Base-by-base conservation (phyloP, 768 basidiomycete genomes). In the Suillus luteus region DNA sequence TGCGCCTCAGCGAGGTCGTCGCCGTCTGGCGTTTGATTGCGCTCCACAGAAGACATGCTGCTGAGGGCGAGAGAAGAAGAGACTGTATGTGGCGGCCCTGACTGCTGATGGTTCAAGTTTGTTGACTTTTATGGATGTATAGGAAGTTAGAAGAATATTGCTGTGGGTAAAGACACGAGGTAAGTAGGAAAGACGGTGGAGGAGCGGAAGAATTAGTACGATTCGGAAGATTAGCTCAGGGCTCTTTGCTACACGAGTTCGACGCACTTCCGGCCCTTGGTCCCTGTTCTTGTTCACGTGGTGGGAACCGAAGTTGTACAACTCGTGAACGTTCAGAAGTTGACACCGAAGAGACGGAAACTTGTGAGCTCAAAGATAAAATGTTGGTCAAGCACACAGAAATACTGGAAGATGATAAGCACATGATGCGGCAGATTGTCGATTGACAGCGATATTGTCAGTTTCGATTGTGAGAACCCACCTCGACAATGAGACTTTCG, bases 21-120 rank as follows among this genome's bases (percentile, higher is more conserved):
- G 75, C 70, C 73, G 70, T 80, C 79, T 66, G 77, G 76, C 67
- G 72, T 75, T 66, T 73, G 72, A 73, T 79, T 77, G 63, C 76
- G 73, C 73, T 79, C 80, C 68, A 71, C 72, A 64, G 78, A 72
- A 71, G 77, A 76, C 73, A 76, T 76, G 68, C 63, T 68, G 55
- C 57, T 75, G 79, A 49, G 73, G 69, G 70, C 71, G 72, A 69
- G 73, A 73, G 65, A 70, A 73, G 66, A 74, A 69, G 71, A 67
- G 71, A 64, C 69, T 72, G 67, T 77, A 71, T 67, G 70, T 72
- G 64, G 72, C 66, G 64, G 74, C 73, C 59, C 74, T 73, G 78
- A 80, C 77, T 46, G 49, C 54, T n/a, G 70, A 59, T 44, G 64
- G 71, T 24, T 63, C 40, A n/a, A 24, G 24, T n/a, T 44, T 43